Conservation (phyloP, 148 eudicot genomes). For the Rhododendron vialii region DNA sequence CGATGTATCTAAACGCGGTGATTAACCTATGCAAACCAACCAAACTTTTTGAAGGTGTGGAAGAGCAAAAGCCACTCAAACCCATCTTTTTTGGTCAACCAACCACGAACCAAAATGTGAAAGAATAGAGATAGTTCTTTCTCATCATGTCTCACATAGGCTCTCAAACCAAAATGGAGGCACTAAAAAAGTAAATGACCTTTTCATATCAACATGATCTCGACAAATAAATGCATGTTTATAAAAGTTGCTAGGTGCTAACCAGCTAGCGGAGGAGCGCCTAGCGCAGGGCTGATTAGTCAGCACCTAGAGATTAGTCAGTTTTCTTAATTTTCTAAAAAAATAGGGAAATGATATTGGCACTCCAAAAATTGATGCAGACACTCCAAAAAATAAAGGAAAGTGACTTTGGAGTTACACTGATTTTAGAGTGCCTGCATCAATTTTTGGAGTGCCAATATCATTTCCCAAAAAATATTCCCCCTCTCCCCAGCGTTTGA, state of each 20-base stretch:
- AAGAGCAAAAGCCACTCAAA: constrained; percentile 57
- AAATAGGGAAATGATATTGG: too few species aligned
- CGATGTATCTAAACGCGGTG: not conserved
- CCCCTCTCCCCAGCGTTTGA: not conserved
- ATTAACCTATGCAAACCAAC: constrained; percentile 90
- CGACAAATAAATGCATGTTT: not conserved
- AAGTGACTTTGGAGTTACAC: too few species aligned
- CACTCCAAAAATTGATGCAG: too few species aligned
- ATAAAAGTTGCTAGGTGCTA: too few species aligned
- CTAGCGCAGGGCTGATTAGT: too few species aligned
- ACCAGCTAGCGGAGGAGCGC: too few species aligned
- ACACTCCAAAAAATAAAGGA: too few species aligned
- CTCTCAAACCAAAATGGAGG: not conserved
- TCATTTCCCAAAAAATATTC: not conserved
- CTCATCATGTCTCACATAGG: not conserved
- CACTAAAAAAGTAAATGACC: not conserved
- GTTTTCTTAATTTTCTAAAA: too few species aligned
- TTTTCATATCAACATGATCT: not conserved
- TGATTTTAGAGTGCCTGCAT: too few species aligned
- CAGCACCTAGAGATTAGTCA: not conserved
- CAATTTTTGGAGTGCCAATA: too few species aligned
- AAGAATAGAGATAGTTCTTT: not conserved
- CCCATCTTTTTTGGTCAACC: constrained; percentile 36
- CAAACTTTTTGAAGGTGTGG: constrained; percentile 81
- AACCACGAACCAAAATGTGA: constrained; percentile 49